These are phyloP conservation scores for Alternaria triticimaculans DNA, from an alignment of 2,329 filamentous ascomycete species.

Conservation along the genomic window DNA sequence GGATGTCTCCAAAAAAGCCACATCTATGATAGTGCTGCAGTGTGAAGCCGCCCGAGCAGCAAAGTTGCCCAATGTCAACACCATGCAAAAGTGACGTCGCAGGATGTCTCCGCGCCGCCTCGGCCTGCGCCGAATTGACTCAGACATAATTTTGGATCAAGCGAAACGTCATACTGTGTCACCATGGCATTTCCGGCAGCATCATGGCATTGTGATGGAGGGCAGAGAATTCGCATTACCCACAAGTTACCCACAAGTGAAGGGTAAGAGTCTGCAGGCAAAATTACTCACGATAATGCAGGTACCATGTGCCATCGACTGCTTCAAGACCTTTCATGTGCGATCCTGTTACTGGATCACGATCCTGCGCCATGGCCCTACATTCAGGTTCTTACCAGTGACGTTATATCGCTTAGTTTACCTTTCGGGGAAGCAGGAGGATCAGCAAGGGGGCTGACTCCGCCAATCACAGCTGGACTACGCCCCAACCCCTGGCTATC, in stretches of 20 bases:
- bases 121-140: not conserved
- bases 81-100: constrained; percentile 13
- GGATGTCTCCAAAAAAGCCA: not conserved
- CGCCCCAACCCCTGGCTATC: constrained; percentile 4
- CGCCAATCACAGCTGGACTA: constrained; percentile 29
- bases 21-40: constrained; percentile 1
- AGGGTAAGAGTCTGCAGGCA: constrained; percentile 2
- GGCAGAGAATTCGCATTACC: constrained; percentile 4
- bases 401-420: constrained; percentile 37
- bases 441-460: constrained; percentile 22
- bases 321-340: constrained; percentile 20
- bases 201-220: constrained; percentile 18
- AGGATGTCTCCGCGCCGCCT: not conserved
- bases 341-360: constrained; percentile 28
- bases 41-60: constrained; percentile 12
- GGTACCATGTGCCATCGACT: constrained; percentile 27
- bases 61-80: constrained; percentile 13
- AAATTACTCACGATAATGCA: constrained; percentile 25
- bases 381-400: constrained; percentile 26
- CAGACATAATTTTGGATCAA: constrained; percentile 7
- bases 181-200: constrained; percentile 10
- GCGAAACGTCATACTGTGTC: constrained; percentile 19
- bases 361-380: constrained; percentile 27
- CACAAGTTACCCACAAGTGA: not conserved
- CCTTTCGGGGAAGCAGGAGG: constrained; percentile 13